These are phyloP conservation scores for Exophiala sp. DNA, from an alignment of 2,329 filamentous ascomycete species.

Conservation along the genomic window DNA sequence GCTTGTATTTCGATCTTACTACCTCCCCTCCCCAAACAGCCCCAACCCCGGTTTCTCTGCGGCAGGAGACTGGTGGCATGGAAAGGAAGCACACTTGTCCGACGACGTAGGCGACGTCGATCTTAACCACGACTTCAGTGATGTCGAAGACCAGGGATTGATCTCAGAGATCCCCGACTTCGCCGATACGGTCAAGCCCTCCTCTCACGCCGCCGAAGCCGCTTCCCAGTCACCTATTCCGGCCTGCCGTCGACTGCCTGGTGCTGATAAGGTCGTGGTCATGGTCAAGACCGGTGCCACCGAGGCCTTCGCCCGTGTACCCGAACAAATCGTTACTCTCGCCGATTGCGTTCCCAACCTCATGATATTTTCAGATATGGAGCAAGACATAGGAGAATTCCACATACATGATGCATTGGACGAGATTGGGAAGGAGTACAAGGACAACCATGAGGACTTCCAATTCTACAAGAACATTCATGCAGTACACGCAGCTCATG, in stretches of 20 bases:
- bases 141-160: neutral
- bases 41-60: slow-evolving; percentile 2
- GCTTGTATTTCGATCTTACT: slow-evolving; percentile 19
- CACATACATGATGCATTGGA: slow-evolving; percentile 34
- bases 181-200: neutral
- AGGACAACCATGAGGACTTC: slow-evolving; percentile 46
- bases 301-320: slow-evolving; percentile 48
- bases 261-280: slow-evolving; percentile 32
- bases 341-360: slow-evolving; percentile 48
- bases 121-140: slow-evolving; percentile 1
- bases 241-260: slow-evolving; percentile 18
- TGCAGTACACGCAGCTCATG: slow-evolving; percentile 12
- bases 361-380: slow-evolving; percentile 41
- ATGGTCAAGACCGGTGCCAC: slow-evolving; percentile 56
- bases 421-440: slow-evolving; percentile 38
- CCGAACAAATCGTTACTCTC: slow-evolving; percentile 51
- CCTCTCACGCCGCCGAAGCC: neutral
- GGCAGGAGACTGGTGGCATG: slow-evolving; percentile 5
- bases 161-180: slow-evolving; percentile 13
- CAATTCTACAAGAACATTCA: slow-evolving; percentile 35
- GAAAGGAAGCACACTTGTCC: neutral
- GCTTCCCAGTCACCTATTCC: slow-evolving; percentile 5
- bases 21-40: slow-evolving; percentile 10
- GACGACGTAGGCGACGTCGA: slow-evolving; percentile 12
- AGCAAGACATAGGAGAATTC: slow-evolving; percentile 32